A percentile compares a stretch with the other conserved stretches of the same genome.
These are phyloP conservation scores for Amphicarpaea edgeworthii DNA, from an alignment of 306 rosid genomes.

Conservation along the genomic window DNA sequence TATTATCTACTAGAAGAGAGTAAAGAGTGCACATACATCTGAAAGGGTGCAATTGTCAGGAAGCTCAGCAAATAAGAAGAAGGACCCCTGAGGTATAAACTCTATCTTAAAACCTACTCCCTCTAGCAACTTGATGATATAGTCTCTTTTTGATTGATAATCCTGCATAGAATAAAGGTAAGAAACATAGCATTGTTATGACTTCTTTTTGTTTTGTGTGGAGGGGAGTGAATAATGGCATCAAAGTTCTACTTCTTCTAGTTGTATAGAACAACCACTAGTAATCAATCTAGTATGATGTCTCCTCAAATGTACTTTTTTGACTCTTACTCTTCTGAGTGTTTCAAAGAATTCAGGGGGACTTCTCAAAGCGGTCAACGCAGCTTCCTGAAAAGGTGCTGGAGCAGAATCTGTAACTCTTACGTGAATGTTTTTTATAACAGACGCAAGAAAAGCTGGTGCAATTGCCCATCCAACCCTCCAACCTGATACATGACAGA, in stretches of 20 bases:
- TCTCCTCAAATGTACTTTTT: conserved; percentile 18
- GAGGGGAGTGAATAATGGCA: not conserved
- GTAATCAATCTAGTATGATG: no score
- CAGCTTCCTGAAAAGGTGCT: conserved; percentile 95
- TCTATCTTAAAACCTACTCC: conserved; percentile 71
- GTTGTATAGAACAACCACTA: not conserved
- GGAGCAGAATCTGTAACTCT: conserved; percentile 83
- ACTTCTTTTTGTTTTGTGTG: not conserved
- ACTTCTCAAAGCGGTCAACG: conserved; percentile 76
- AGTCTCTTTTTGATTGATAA: conserved; percentile 80
- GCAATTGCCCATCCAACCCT: conserved; percentile 96
- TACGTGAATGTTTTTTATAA: conserved; percentile 78
- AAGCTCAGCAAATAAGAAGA: conserved; percentile 82
- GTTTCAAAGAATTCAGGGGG: conserved; percentile 71
- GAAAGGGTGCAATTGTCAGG: conserved; percentile 68
- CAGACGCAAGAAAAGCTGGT: conserved; percentile 74
- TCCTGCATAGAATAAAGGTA: conserved; percentile 56
- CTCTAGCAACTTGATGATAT: conserved; percentile 60
- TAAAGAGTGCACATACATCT: conserved; percentile 62
- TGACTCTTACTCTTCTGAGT: conserved; percentile 60
- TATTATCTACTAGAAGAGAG: conserved; percentile 1
- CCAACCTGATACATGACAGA: conserved; percentile 73
- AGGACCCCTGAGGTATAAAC: conserved; percentile 84
- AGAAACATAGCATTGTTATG: conserved; percentile 8
- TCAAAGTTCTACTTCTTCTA: conserved; percentile 11